These are phyloP conservation scores for Juncus inflexus DNA, from an alignment of 176 grass and related monocot genomes.

Conservation along the genomic window DNA sequence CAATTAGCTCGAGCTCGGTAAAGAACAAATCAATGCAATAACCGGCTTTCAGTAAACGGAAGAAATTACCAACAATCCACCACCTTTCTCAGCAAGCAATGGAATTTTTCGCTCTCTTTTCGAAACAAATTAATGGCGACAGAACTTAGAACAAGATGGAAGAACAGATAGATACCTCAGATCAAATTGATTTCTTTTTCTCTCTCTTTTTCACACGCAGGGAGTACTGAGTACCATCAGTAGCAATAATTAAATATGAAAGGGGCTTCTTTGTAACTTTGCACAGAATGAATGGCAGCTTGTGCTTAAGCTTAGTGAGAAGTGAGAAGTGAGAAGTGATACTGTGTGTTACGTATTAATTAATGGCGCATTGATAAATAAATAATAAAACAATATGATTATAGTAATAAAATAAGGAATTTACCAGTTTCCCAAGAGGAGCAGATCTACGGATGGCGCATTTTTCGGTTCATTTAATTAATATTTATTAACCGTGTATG, in stretches of 20 bases:
- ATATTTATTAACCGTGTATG: too few species aligned
- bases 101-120: neutral
- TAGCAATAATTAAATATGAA: too few species aligned
- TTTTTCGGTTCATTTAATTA: too few species aligned
- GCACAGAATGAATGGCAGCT: neutral
- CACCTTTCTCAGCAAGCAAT: neutral
- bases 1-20: conserved; percentile 6
- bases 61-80: conserved; percentile 3
- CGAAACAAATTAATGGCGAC: conserved; percentile 11
- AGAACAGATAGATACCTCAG: neutral
- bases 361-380: too few species aligned
- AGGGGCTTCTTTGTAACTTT: too few species aligned
- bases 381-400: too few species aligned
- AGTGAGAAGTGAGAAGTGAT: neutral
- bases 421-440: conserved; percentile 6
- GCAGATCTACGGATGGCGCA: conserved; percentile 18
- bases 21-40: conserved; percentile 12
- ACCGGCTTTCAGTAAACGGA: neutral
- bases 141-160: conserved; percentile 15
- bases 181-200: neutral
- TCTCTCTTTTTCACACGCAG: conserved; percentile 7
- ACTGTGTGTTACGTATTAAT: neutral
- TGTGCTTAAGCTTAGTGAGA: neutral
- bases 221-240: neutral
- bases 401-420: too few species aligned